Evolutionary conservation across 768 basidiomycete genomes (phyloP), one percentile per base, ranked within the genome.

Genomic region (Termitomyces sp.): DNA sequence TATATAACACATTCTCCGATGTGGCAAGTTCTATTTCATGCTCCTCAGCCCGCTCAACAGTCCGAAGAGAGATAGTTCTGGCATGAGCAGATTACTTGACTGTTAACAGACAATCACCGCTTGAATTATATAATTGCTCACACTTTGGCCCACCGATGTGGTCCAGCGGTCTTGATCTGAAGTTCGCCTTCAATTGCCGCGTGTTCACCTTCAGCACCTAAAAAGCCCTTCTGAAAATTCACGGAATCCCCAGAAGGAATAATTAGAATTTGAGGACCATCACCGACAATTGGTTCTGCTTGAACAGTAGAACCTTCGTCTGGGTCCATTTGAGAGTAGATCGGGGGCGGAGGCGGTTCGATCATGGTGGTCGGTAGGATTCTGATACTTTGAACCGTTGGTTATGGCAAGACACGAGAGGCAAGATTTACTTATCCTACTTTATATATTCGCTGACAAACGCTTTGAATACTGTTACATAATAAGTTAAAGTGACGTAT

Each of bases 171-270:
- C 73, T 94, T 95, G 66, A 94, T 78, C 71, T 94, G 93, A 17
- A 95, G 79, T 70, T 94, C 93, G 51, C 94, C 94, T 69, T 94
- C 92, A 57, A 95, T 83, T 9, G 91, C 88, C 14, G 92, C 91
- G 61, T 80, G 82, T 72, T 94, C 92, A 56, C 83, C 90, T 59
- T 92, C 91, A 29, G 88, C 90, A 55, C 94, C 94, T 8, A 95
- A 79, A 70, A 83, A 92, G 11, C 94, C 94, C 68, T 87, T 89
- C 75, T 95, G 94, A 68, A 95, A 96, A 71, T 86, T 83, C 59
- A 90, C 77, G 25, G 86, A 80, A 70, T 89, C 83, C 53, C 82
- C 77, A 14, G 85, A 80, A 0, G 94, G 93, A 12, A 87, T 77
- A 62, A 96, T 87, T 63, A 93, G 78, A 51, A 94, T 80, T 74